A percentile compares a stretch with the other conserved stretches of the same genome.
Conservation (phyloP, 352 stramenopile species). For the Blastocystis sp. region DNA sequence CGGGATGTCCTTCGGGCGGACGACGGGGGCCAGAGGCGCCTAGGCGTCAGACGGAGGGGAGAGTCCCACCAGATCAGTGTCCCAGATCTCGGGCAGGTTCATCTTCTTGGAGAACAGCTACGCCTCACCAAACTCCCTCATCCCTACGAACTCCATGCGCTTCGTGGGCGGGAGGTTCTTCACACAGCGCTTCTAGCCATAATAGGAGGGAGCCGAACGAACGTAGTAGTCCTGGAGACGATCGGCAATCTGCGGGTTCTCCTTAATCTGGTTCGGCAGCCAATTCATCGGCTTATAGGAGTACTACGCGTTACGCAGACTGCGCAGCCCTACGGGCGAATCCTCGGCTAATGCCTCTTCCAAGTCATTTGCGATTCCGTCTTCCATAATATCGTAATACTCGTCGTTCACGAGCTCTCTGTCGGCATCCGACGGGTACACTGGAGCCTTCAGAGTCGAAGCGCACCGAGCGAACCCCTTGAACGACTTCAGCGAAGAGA, state of each 20-base stretch:
- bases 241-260: slow-evolving; percentile 27
- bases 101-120: slow-evolving; percentile 63
- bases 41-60: background rate
- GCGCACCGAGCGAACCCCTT: background rate
- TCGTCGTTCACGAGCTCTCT: slow-evolving; percentile 30
- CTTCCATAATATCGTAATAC: slow-evolving; percentile 30
- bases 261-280: slow-evolving; percentile 28
- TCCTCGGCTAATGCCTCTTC: slow-evolving; percentile 9
- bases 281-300: slow-evolving; percentile 35
- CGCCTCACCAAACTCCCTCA: background rate
- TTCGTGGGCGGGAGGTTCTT: slow-evolving; percentile 42
- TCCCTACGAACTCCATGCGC: slow-evolving; percentile 33
- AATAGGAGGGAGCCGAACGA: background rate
- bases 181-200: slow-evolving; percentile 44
- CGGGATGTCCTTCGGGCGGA: slow-evolving; percentile 30
- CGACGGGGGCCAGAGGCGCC: slow-evolving; percentile 4
- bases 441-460: background rate
- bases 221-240: slow-evolving; percentile 51
- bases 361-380: background rate
- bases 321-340: background rate
- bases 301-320: slow-evolving; percentile 11
- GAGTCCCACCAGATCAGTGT: slow-evolving; percentile 18
- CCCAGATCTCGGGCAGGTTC: slow-evolving; percentile 57
- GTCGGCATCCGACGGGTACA: slow-evolving; percentile 1
- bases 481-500: background rate